Conservation (phyloP, 139 green algal genomes). For the Chlamydomonas sphaeroides region DNA sequence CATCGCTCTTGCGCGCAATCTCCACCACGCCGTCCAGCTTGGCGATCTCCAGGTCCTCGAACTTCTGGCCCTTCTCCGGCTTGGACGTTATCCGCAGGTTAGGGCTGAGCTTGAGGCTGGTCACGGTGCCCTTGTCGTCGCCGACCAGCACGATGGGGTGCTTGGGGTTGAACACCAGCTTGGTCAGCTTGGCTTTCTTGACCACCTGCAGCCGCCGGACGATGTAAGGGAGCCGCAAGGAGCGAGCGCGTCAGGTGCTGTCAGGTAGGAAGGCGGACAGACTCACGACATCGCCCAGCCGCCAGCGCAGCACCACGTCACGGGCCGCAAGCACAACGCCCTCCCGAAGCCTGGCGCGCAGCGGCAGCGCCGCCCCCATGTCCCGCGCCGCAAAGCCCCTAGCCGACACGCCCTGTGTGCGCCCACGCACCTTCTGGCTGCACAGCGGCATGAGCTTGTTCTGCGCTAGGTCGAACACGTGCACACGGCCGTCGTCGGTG, state of each 20-base stretch:
- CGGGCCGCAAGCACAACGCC: too few species aligned
- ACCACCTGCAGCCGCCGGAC: constrained; percentile 59
- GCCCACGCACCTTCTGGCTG: constrained; percentile 81
- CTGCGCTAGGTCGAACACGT: constrained; percentile 89
- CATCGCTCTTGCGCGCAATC: constrained; percentile 72
- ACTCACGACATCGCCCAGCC: too few species aligned
- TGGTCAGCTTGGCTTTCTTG: constrained; percentile 85
- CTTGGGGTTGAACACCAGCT: constrained; percentile 88
- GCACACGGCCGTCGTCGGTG: constrained; percentile 81
- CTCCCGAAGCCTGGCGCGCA: too few species aligned
- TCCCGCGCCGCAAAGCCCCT: too few species aligned
- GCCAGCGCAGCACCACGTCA: too few species aligned
- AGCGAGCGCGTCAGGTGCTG: too few species aligned
- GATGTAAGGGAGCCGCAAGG: too few species aligned
- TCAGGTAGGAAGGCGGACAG: too few species aligned
- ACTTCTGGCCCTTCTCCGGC: constrained; percentile 56
- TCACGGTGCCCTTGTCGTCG: constrained; percentile 86
- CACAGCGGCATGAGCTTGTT: constrained; percentile 87
- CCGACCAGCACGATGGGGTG: constrained; percentile 91
- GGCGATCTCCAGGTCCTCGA: constrained; percentile 60
- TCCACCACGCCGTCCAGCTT: constrained; percentile 78
- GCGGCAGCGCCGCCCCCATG: too few species aligned
- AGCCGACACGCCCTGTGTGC: too few species aligned
- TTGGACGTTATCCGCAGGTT: constrained; percentile 80
- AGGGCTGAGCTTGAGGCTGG: constrained; percentile 89